A percentile compares a stretch with the other conserved stretches of the same genome.
These are phyloP conservation scores for Mortierella sp. DNA, from an alignment of 371 early-diverging fungal genomes.

Conservation along the genomic window DNA sequence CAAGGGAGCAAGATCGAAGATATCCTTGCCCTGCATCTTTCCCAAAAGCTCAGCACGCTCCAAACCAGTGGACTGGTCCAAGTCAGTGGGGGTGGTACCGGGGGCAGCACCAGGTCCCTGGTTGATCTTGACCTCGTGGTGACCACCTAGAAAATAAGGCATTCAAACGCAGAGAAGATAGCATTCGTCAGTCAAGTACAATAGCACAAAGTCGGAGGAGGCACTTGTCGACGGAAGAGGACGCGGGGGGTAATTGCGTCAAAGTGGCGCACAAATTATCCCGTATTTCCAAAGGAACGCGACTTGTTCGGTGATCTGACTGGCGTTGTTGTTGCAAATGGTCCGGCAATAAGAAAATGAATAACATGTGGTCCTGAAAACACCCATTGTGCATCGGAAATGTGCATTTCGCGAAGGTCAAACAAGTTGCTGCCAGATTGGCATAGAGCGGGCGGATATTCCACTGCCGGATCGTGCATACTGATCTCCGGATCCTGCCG, in stretches of 20 bases:
- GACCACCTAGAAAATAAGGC: conserved; percentile 33
- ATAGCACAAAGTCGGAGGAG: neutral
- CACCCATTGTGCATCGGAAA: neutral
- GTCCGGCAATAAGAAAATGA: no score
- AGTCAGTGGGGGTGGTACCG: conserved; percentile 85
- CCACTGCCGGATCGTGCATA: conserved; percentile 3
- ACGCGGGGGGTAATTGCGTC: neutral
- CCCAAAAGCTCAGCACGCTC: conserved; percentile 93
- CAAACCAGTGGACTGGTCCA: conserved; percentile 93
- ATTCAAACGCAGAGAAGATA: neutral
- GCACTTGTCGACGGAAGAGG: neutral
- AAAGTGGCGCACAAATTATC: conserved; percentile 6
- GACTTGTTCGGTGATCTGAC: neutral
- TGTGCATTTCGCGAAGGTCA: neutral
- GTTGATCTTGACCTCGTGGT: conserved; percentile 52
- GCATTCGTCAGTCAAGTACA: neutral
- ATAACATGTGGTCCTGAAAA: neutral
- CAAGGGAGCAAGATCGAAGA: conserved; percentile 92
- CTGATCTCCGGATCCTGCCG: conserved; percentile 17
- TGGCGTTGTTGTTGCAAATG: neutral
- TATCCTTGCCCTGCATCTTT: conserved; percentile 88
- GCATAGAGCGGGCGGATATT: neutral
- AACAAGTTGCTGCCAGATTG: neutral
- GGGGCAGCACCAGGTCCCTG: conserved; percentile 76
- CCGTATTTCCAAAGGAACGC: neutral